Evolutionary conservation across 495 filamentous ascomycete genomes (phyloP), one percentile per base, ranked within the genome.

Genomic region (Sordaria brevicollis): DNA sequence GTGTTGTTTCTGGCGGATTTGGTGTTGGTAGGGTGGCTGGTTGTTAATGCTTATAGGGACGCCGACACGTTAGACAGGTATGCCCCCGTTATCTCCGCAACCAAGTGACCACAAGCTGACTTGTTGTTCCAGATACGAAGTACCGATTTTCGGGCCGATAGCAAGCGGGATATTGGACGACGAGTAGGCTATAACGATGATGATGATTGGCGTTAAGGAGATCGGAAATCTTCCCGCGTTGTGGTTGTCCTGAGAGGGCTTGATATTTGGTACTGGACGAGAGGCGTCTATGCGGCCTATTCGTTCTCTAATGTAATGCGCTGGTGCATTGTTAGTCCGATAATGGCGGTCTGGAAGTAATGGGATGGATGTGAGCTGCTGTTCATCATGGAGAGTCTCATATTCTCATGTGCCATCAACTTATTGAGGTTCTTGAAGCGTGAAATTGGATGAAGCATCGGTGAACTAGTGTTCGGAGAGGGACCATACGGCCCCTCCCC

Each of bases 161-260:
- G 94, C 94, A 39, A 97, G 91, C 81, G 90, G 90, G 29, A 93
- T 97, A 79, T 85, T 98, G 69, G 94, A 98, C 80, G 90, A 96
- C 78, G 94, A 98, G 83, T 98, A 80, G 70, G 19, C 9, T 10
- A 11, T 19, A 29, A 13, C 8, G 31, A 71, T 38, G 15, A 36
- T 57, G 49, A 13, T 31, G 6, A 29, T 57, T 31, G 49, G 5
- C 1, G 49, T 15, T 57, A 17, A 17, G 13, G 0, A 15, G 11
- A 17, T 57, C 21, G 21, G 49, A 13, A 57, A 7, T 0, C 0
- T 5, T 62, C 25, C 5, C 5, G 25, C 25, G 33, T 33, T 3
- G 49, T 31, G 49, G 21, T 62, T 62, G 13, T 62, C 25, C 11
- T 17, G 13, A 3, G 13, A 54, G 21, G 8, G 25, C n/a, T 31